phyloP scores from a whole-genome alignment of 176 grass and related monocot genomes.

The Oryza nivara region DNA sequence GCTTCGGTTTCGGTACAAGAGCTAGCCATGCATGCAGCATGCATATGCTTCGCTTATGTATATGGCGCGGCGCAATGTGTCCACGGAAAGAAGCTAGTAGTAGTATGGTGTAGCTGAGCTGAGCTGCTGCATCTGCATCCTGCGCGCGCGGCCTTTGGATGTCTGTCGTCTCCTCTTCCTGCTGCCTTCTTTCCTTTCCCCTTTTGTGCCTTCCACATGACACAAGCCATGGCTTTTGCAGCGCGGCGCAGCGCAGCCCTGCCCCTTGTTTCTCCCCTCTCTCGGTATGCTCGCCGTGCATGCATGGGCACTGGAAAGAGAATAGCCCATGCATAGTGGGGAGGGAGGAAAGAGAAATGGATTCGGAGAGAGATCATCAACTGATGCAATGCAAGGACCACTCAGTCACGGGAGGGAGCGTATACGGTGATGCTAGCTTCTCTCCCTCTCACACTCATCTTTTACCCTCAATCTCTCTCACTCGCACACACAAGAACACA shows the following conservation, averaged over 20 bases:
- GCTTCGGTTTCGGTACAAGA: slow-evolving; percentile 37
- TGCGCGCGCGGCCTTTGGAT: slow-evolving; percentile 14
- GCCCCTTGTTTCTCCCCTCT: background rate
- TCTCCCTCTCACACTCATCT: background rate
- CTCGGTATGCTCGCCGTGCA: slow-evolving; percentile 34
- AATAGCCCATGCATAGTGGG: background rate
- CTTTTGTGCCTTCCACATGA: slow-evolving; percentile 20
- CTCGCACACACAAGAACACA: background rate
- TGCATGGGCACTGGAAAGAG: slow-evolving; percentile 31
- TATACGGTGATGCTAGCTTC: background rate
- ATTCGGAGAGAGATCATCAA: slow-evolving; percentile 26
- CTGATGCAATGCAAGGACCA: slow-evolving; percentile 39
- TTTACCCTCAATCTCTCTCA: background rate
- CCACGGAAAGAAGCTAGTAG: background rate
- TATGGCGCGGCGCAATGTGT: slow-evolving; percentile 26
- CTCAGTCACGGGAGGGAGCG: slow-evolving; percentile 50
- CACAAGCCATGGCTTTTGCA: slow-evolving; percentile 27
- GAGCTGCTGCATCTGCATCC: background rate
- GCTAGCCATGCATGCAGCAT: background rate
- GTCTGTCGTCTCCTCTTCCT: background rate
- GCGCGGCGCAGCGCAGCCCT: background rate
- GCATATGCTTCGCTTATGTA: background rate
- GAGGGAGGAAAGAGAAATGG: background rate
- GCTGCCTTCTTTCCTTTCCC: background rate
- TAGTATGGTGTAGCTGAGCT: slow-evolving; percentile 3